Conservation (phyloP, 2,329 filamentous ascomycete genomes). For the Fusarium sp. region DNA sequence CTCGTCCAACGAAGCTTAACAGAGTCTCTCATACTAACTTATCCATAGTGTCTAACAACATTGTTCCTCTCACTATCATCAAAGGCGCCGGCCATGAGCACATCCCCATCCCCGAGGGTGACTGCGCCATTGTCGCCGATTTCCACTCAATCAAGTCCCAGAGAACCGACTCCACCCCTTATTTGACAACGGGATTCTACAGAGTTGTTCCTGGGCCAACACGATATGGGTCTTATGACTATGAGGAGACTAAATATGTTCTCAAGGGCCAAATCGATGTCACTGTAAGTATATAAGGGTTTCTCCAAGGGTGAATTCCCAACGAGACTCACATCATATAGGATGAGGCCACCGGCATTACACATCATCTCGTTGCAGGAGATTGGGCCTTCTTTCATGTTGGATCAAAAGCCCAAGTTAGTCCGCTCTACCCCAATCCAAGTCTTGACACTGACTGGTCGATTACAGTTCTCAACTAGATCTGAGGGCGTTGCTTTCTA, state of each 20-base stretch:
- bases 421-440: neutral
- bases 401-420: constrained; percentile 28
- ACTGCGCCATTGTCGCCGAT: constrained; percentile 24
- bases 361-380: constrained; percentile 31
- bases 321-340: neutral
- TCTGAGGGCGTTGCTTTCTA: constrained; percentile 27
- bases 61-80: constrained; percentile 32
- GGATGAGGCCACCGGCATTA: constrained; percentile 30
- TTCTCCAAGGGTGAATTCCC: neutral
- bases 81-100: constrained; percentile 32
- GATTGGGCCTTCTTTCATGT: constrained; percentile 34
- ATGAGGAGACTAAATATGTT: constrained; percentile 33
- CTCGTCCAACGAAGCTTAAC: neutral
- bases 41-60: constrained; percentile 23
- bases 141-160: constrained; percentile 24
- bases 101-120: constrained; percentile 25
- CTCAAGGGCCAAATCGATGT: constrained; percentile 26
- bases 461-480: constrained; percentile 16
- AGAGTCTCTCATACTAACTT: neutral
- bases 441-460: neutral
- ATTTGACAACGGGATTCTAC: constrained; percentile 29
- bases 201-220: constrained; percentile 28
- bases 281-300: neutral
- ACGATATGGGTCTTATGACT: constrained; percentile 27
- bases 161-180: constrained; percentile 1